Conservation (phyloP, 2,329 filamentous ascomycete species). For the Colletotrichum sublineola region DNA sequence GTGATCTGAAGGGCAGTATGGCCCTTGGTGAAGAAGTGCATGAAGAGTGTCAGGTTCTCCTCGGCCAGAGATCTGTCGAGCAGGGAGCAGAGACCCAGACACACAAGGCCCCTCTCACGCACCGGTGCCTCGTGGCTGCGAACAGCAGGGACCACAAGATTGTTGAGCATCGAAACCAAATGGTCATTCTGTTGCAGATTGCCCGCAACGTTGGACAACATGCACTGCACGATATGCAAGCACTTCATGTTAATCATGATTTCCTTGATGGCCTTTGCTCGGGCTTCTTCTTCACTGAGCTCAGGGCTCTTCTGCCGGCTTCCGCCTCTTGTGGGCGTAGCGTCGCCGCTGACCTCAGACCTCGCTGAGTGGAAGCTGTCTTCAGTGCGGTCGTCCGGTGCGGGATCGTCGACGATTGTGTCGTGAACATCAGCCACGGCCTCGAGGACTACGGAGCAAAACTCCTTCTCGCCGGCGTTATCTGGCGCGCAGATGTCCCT, state of each 20-base stretch:
- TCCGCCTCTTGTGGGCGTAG: slow-evolving; percentile 64
- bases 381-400: slow-evolving; percentile 65
- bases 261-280: slow-evolving; percentile 84
- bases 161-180: slow-evolving; percentile 98
- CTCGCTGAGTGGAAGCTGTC: slow-evolving; percentile 93
- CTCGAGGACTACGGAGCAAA: slow-evolving; percentile 88
- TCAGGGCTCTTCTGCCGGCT: slow-evolving; percentile 58
- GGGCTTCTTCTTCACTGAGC: slow-evolving; percentile 73
- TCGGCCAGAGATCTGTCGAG: slow-evolving; percentile 92
- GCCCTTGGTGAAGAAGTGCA: slow-evolving; percentile 95
- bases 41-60: slow-evolving; percentile 92
- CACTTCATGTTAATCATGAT: slow-evolving; percentile 99
- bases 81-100: slow-evolving; percentile 90
- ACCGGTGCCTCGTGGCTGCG: slow-evolving; percentile 93
- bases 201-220: slow-evolving; percentile 92
- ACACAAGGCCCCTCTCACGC: slow-evolving; percentile 89
- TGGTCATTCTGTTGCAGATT: slow-evolving; percentile 90
- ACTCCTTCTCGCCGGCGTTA: slow-evolving; percentile 81
- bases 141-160: slow-evolving; percentile 93
- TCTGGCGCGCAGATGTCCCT: slow-evolving; percentile 85
- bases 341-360: slow-evolving; percentile 82
- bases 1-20: slow-evolving; percentile 91
- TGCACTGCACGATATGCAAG: slow-evolving; percentile 95
- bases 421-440: slow-evolving; percentile 97
- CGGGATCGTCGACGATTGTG: slow-evolving; percentile 81